These are phyloP conservation scores for Colletotrichum kahawae DNA, from an alignment of 2,329 filamentous ascomycete species.

Conservation along the genomic window DNA sequence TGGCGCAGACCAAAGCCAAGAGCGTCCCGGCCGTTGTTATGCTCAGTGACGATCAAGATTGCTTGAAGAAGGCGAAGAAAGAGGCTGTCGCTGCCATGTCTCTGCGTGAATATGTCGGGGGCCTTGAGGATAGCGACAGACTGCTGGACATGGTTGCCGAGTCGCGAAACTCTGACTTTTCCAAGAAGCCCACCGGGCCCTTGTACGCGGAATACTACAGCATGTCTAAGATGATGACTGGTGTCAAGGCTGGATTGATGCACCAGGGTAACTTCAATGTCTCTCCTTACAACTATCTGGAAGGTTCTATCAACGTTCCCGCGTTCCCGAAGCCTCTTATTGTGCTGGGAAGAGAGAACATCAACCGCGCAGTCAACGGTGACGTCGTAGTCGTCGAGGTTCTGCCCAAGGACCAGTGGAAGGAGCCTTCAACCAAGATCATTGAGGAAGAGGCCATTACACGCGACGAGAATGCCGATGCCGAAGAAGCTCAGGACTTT, in stretches of 20 bases:
- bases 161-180: slow-evolving; percentile 70
- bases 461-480: slow-evolving; percentile 90
- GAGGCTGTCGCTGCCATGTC: slow-evolving; percentile 75
- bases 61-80: slow-evolving; percentile 78
- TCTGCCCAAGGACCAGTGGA: slow-evolving; percentile 94
- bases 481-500: slow-evolving; percentile 76
- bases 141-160: slow-evolving; percentile 94
- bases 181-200: slow-evolving; percentile 67
- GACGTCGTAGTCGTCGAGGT: slow-evolving; percentile 94
- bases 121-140: slow-evolving; percentile 82
- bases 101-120: slow-evolving; percentile 78
- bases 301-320: slow-evolving; percentile 88
- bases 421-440: slow-evolving; percentile 92
- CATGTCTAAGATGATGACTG: slow-evolving; percentile 92
- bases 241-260: slow-evolving; percentile 83
- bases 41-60: slow-evolving; percentile 91
- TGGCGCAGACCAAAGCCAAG: slow-evolving; percentile 67
- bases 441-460: slow-evolving; percentile 93
- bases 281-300: slow-evolving; percentile 96
- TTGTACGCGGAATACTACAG: slow-evolving; percentile 91
- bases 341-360: slow-evolving; percentile 90
- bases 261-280: slow-evolving; percentile 97
- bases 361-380: slow-evolving; percentile 90
- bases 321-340: slow-evolving; percentile 89
- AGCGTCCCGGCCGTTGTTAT: slow-evolving; percentile 82